These are phyloP conservation scores for Fraxinus dipetala DNA, from an alignment of 305 asterid species.

Conservation along the genomic window DNA sequence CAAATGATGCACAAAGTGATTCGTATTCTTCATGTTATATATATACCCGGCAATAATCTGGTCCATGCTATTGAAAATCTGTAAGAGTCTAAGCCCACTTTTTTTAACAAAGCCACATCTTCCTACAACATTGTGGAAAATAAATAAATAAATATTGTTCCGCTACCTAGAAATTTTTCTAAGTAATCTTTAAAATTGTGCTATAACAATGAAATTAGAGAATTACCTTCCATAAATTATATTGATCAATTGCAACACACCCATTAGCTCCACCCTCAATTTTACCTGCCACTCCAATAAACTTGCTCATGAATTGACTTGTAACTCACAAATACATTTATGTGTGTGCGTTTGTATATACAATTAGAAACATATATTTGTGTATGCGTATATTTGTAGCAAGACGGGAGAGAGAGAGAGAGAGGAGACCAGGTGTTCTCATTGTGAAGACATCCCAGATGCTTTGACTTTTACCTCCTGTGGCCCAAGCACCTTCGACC, in stretches of 20 bases:
- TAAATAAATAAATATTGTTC: background rate
- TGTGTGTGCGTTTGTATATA: too few relatives aligned
- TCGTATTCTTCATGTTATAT: background rate
- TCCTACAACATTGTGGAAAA: background rate
- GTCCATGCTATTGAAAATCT: slow-evolving; percentile 31
- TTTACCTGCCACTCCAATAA: background rate
- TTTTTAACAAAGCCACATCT: background rate
- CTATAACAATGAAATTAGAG: background rate
- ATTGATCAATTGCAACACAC: slow-evolving; percentile 21
- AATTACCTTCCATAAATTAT: slow-evolving; percentile 3
- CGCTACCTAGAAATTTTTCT: background rate
- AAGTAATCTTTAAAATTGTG: background rate
- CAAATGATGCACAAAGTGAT: background rate
- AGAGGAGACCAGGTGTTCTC: slow-evolving; percentile 17
- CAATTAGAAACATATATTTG: background rate
- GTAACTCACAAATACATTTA: background rate
- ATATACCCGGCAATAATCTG: slow-evolving; percentile 18
- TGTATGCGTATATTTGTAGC: background rate
- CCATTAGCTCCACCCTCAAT: slow-evolving; percentile 20
- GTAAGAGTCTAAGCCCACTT: background rate
- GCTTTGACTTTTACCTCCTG: slow-evolving; percentile 20
- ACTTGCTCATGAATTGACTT: background rate
- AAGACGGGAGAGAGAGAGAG: background rate
- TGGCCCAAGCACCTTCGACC: slow-evolving; percentile 18
- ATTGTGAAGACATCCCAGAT: slow-evolving; percentile 22